Percentiles rank a stretch among this genome's conserved stretches.
Conservation (phyloP, 2,329 filamentous ascomycete genomes). For the Aschersonia sp. region DNA sequence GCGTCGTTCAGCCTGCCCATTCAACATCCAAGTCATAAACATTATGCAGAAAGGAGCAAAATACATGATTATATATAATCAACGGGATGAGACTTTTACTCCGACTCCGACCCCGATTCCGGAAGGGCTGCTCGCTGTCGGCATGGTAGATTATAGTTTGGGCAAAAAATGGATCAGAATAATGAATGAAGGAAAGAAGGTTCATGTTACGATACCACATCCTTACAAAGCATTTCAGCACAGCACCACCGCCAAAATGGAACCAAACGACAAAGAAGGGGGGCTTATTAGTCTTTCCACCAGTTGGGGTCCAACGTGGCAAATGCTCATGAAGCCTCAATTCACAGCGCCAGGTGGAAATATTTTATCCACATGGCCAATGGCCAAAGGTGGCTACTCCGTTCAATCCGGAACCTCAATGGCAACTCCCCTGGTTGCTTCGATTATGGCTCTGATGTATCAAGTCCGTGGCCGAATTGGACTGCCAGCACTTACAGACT, state of each 20-base stretch:
- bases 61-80: constrained; percentile 50
- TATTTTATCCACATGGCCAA: constrained; percentile 8
- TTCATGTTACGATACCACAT: constrained; percentile 19
- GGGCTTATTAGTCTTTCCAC: constrained; percentile 3
- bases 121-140: constrained; percentile 14
- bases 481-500: constrained; percentile 25
- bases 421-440: constrained; percentile 6
- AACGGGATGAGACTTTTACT: constrained; percentile 16
- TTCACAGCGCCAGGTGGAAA: constrained; percentile 8
- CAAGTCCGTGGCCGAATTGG: constrained; percentile 27
- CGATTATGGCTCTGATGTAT: constrained; percentile 10
- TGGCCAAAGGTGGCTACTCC: constrained; percentile 4
- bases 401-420: constrained; percentile 7
- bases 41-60: constrained; percentile 30
- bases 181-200: constrained; percentile 20
- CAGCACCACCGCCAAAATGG: background rate
- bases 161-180: constrained; percentile 24
- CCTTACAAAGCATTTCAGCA: constrained; percentile 1
- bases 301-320: constrained; percentile 7
- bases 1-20: constrained; percentile 11
- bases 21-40: background rate
- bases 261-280: background rate
- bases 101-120: constrained; percentile 5
- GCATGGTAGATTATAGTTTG: constrained; percentile 24
- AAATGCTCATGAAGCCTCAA: constrained; percentile 8